A percentile compares a stretch with the other conserved stretches of the same genome.
Conservation (phyloP, 176 grass and related monocot genomes). For the Aegilops bicornis region DNA sequence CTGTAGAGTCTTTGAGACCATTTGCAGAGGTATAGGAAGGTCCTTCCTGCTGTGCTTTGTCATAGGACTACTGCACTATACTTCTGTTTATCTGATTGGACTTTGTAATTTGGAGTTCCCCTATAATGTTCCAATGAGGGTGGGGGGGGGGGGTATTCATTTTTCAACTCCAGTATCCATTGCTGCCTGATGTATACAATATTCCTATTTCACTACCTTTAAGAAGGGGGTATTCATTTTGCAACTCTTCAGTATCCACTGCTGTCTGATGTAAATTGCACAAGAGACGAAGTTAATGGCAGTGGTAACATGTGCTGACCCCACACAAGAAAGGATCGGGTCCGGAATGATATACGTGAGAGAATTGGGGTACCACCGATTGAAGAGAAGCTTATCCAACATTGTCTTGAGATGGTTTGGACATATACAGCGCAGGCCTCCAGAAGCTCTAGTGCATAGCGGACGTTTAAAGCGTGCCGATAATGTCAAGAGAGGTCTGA, state of each 20-base stretch:
- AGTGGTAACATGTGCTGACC: conserved; percentile 1
- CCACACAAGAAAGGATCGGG: too few species aligned
- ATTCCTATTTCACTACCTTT: not conserved
- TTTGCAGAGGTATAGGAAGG: conserved; percentile 14
- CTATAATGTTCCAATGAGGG: not conserved
- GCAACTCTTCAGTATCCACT: not conserved
- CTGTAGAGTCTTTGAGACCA: not conserved
- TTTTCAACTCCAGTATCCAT: not conserved
- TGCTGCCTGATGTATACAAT: not conserved
- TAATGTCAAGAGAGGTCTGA: too few species aligned
- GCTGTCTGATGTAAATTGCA: not conserved
- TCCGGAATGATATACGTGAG: too few species aligned
- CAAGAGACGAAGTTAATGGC: conserved; percentile 14
- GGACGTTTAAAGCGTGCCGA: too few species aligned
- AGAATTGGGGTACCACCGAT: too few species aligned
- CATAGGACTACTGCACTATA: not conserved
- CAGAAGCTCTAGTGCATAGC: too few species aligned
- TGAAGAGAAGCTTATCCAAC: too few species aligned
- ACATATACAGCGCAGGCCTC: too few species aligned
- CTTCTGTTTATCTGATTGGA: not conserved
- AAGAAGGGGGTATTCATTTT: not conserved
- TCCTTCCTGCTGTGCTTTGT: not conserved
- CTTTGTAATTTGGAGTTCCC: not conserved
- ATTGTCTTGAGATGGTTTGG: too few species aligned
- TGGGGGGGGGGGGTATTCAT: not conserved